Conservation (phyloP, 441 rosid genomes). For the Rhodomyrtus psidioides region DNA sequence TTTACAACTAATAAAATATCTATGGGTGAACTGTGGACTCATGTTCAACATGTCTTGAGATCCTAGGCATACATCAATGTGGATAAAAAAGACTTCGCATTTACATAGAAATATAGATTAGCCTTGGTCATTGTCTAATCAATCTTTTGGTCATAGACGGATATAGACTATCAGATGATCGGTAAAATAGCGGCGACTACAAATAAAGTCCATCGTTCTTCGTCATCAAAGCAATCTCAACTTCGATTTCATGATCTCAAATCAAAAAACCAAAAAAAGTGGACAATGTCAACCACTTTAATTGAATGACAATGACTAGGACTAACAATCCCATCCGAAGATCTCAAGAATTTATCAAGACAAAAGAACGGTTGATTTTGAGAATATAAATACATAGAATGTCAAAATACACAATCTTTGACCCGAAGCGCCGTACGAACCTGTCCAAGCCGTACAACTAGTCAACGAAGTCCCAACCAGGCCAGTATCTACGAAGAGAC, state of each 20-base stretch:
- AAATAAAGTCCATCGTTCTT: not conserved
- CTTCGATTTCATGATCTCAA: not conserved
- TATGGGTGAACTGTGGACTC: not conserved
- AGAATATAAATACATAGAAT: not conserved
- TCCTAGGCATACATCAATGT: not conserved
- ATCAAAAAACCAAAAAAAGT: not conserved
- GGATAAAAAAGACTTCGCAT: not conserved
- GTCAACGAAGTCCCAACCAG: not conserved
- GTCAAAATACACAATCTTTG: not conserved
- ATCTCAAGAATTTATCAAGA: not conserved
- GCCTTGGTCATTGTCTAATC: not conserved
- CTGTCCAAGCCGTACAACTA: not conserved
- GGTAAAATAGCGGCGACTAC: not conserved
- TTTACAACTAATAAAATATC: not conserved
- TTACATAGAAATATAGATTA: not conserved
- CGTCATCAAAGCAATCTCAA: not conserved
- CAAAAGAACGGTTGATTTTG: not conserved
- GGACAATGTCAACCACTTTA: not conserved
- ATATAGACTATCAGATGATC: not conserved
- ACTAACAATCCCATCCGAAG: not conserved
- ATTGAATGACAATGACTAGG: not conserved
- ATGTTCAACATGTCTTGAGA: not conserved
- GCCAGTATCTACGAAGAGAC: not conserved
- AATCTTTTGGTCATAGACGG: not conserved
- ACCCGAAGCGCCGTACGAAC: not conserved